phyloP scores from a whole-genome alignment of 495 filamentous ascomycete genomes.

The Penicillium samsonianum region DNA sequence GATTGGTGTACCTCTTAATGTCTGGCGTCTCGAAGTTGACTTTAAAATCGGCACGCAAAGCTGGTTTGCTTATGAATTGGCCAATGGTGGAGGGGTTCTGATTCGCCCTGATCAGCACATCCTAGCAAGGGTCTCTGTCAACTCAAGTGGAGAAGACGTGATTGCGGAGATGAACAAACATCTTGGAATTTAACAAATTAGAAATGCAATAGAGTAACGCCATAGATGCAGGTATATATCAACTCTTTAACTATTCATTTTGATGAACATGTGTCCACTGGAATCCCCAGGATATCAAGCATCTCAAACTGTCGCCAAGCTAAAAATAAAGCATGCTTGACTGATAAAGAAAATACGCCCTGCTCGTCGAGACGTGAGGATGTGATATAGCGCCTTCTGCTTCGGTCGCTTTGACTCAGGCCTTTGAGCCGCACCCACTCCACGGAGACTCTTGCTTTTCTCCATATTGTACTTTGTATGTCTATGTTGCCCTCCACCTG shows the following conservation, averaged over 20 bases:
- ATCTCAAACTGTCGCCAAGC: neutral
- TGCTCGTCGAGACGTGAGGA: neutral
- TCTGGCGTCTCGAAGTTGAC: conserved; percentile 8
- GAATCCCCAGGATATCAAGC: neutral
- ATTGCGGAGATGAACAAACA: conserved; percentile 4
- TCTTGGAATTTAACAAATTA: neutral
- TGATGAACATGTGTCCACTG: neutral
- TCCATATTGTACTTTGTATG: neutral
- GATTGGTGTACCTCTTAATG: neutral
- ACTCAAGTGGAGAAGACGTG: neutral
- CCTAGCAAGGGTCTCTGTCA: neutral
- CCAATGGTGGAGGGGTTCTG: conserved; percentile 3
- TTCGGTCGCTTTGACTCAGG: no score
- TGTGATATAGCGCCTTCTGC: neutral
- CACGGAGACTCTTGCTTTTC: neutral
- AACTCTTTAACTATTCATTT: neutral
- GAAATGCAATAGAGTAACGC: neutral
- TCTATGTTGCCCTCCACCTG: no score
- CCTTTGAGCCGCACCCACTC: no score
- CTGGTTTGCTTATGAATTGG: conserved; percentile 8
- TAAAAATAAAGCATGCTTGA: neutral
- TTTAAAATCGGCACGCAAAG: conserved; percentile 6
- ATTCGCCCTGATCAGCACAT: conserved; percentile 19
- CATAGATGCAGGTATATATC: neutral
- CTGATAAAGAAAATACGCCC: neutral